Conservation (phyloP, 1,139 yeast species). For the Yamadazyma diospyri region DNA sequence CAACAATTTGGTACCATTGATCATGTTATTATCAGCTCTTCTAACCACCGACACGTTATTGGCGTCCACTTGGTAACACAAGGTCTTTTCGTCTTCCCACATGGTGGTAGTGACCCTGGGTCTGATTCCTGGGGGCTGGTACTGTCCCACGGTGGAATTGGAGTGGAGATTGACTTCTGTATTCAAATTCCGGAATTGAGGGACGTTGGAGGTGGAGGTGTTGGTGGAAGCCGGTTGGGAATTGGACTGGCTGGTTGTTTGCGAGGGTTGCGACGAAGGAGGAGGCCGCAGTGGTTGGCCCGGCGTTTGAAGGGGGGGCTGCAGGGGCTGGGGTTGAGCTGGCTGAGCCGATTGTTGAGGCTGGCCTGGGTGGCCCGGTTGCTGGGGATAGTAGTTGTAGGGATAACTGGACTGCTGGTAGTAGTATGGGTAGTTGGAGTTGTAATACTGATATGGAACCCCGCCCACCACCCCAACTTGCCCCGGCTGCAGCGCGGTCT, state of each 20-base stretch:
- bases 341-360: constrained; percentile 4
- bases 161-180: constrained; percentile 17
- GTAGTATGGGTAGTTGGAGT: constrained; percentile 20
- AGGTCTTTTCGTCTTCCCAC: constrained; percentile 96
- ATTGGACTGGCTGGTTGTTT: neutral
- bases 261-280: constrained; percentile 8
- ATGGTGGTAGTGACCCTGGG: constrained; percentile 91
- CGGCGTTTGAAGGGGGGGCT: constrained; percentile 2
- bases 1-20: constrained; percentile 81
- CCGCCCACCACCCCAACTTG: constrained; percentile 4
- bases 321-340: constrained; percentile 2
- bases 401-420: constrained; percentile 15
- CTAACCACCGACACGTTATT: constrained; percentile 88
- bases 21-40: constrained; percentile 90
- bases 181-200: constrained; percentile 6
- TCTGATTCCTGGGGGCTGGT: constrained; percentile 54
- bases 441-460: constrained; percentile 3
- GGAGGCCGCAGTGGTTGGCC: constrained; percentile 7
- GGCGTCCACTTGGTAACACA: constrained; percentile 94
- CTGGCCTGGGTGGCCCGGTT: constrained; percentile 1
- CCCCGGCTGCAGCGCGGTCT: neutral
- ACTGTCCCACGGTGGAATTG: constrained; percentile 42
- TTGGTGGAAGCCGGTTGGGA: constrained; percentile 6
- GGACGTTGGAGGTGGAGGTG: constrained; percentile 1
- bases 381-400: constrained; percentile 12